Conservation (phyloP, 2,329 filamentous ascomycete species). For the Cladophialophora carrionii region DNA sequence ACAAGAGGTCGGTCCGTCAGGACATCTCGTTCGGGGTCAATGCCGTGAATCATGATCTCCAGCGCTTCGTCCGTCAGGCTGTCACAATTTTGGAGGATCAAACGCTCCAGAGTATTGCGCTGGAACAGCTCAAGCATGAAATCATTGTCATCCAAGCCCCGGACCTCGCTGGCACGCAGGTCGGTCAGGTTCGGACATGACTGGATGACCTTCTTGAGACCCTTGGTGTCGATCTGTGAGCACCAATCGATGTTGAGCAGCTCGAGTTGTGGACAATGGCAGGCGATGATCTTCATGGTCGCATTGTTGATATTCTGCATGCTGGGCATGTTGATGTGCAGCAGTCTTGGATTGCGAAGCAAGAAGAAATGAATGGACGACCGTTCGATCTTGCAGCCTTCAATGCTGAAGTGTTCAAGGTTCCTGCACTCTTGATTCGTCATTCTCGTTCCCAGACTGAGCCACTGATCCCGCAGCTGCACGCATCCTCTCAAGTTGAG, state of each 20-base stretch:
- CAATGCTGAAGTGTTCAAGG: slow-evolving; percentile 81
- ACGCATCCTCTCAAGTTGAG: slow-evolving; percentile 90
- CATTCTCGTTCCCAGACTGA: slow-evolving; percentile 67
- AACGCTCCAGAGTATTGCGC: slow-evolving; percentile 78
- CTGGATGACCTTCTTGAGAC: slow-evolving; percentile 72
- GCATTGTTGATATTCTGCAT: slow-evolving; percentile 78
- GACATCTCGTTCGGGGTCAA: slow-evolving; percentile 76
- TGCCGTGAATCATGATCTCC: slow-evolving; percentile 72
- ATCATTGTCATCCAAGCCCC: slow-evolving; percentile 73
- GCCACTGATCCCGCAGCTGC: slow-evolving; percentile 81
- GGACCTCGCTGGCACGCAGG: slow-evolving; percentile 78
- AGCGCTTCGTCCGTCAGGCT: slow-evolving; percentile 77
- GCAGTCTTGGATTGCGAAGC: slow-evolving; percentile 73
- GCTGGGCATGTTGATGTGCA: slow-evolving; percentile 85
- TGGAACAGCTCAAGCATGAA: slow-evolving; percentile 76
- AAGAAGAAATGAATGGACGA: slow-evolving; percentile 77
- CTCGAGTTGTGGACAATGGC: slow-evolving; percentile 79
- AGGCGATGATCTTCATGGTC: slow-evolving; percentile 82
- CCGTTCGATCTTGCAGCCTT: slow-evolving; percentile 85
- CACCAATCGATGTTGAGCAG: slow-evolving; percentile 92
- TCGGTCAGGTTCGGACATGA: slow-evolving; percentile 75
- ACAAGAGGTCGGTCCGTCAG: slow-evolving; percentile 77
- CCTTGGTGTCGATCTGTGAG: slow-evolving; percentile 76
- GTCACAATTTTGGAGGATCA: slow-evolving; percentile 78
- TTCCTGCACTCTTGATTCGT: slow-evolving; percentile 79